Base-by-base conservation (phyloP, 1,284 basidiomycete genomes). In the Microbotryum scabiosae region DNA sequence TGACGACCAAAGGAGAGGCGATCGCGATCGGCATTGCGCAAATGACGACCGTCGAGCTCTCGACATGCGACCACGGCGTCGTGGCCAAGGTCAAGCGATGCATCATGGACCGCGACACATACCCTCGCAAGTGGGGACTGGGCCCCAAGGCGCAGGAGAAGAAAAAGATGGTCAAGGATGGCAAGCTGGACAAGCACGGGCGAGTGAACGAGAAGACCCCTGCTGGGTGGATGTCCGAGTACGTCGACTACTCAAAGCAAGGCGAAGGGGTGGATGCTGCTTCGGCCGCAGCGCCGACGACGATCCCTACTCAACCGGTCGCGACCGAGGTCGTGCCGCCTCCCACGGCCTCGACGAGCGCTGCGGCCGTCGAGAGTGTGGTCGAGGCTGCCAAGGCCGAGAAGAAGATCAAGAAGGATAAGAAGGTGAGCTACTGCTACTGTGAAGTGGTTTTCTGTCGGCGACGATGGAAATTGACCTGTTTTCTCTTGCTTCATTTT, bases 1-100 rank as follows among this genome's bases (percentile, higher is more conserved):
- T 99, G 93, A 99, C 96, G 59, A 99, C 96, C 52, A 99, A 99
- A 81, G 96, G 93, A 69, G 96, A 99, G 77, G 96, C 92, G 48
- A 97, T 99, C 73, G 96, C 96, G 28, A 84, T 99, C 52, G 96
- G 89, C 44, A 76, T 77, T 63, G 76, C 76, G 9, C 90, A 93
- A 75, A 98, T 99, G 96, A 90, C 92, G 16, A 97, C 94, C 12
- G 94, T 96, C 64, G 96, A 98, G 76, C 84, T 99, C 57, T 89
- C 92, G 21, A 96, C 93, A 12, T 97, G 93, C 76, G 94, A 98
- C 76, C 96, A 99, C 74, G 96, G 96, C 61, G 91, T 99, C 60
- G 96, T 98, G 46, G 96, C 96, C 51, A 97, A 97, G 79, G 91
- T 99, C 73, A 99, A 99, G 81, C 82, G 96, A 60, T 97, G 94